Evolutionary conservation across 768 basidiomycete genomes (phyloP).

Genomic region (Cyclocybe cylindracea): DNA sequence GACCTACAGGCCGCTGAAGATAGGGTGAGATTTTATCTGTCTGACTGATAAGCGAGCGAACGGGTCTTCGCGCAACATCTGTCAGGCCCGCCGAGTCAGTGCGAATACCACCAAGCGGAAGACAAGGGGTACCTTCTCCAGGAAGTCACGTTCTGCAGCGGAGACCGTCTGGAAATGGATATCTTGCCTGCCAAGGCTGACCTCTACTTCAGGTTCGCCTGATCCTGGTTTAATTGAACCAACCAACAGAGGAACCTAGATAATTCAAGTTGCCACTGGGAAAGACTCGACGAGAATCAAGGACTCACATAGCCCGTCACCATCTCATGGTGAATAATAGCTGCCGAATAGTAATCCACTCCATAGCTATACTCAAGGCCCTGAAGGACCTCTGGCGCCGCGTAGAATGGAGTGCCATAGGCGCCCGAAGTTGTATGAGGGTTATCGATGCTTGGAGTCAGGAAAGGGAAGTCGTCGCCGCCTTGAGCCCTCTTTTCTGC

Average conservation of each 20-base stretch:
- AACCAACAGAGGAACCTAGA: constrained; percentile 6
- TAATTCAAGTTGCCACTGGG: background rate
- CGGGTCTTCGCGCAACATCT: constrained; percentile 17
- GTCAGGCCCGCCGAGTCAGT: background rate
- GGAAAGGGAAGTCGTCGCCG: constrained; percentile 17
- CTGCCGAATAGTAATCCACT: constrained; percentile 23
- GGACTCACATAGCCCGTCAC: constrained; percentile 18
- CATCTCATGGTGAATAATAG: constrained; percentile 21
- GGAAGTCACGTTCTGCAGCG: constrained; percentile 12
- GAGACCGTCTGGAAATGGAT: constrained; percentile 17
- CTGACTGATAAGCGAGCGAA: constrained; percentile 12
- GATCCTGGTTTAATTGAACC: background rate
- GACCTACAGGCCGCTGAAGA: constrained; percentile 17
- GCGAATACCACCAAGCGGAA: background rate
- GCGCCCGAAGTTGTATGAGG: constrained; percentile 14
- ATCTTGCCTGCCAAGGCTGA: constrained; percentile 14
- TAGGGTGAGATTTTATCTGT: constrained; percentile 15
- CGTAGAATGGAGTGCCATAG: constrained; percentile 94
- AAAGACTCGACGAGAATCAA: background rate
- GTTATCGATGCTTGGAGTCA: constrained; percentile 19
- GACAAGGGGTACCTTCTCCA: constrained; percentile 8
- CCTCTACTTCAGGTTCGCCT: background rate
- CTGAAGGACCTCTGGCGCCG: constrained; percentile 91
- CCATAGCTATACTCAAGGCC: constrained; percentile 65
- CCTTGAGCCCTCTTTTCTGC: constrained; percentile 5